Evolutionary conservation across 129 eudicot species (phyloP), one percentile per base, ranked within the genome.

Genomic region (Lonicera japonica): DNA sequence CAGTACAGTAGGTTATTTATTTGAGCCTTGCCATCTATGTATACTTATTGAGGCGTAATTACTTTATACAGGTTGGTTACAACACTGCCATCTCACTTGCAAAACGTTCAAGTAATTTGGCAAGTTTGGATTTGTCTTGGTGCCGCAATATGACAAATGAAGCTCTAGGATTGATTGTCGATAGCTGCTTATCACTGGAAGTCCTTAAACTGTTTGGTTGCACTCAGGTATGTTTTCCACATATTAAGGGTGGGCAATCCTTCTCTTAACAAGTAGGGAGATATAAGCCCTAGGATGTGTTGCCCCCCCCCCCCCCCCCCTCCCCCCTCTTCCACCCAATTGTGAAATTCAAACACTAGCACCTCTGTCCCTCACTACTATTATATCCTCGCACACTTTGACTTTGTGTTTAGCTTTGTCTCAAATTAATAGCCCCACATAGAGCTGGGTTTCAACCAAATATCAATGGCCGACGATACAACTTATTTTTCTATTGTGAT

Each of bases 101-200:
- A 7, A 78, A 73, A 64, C 69, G 82, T 63, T 80, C 91, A 61
- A 78, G 13, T 71, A 76, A 82, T 54, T 66, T 92, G 64, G 63
- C 22, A 11, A 69, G 58, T 63, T 78, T 92, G 81, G 96, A 92
- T 76, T 40, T 92, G 64, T 92, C 99, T 20, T 92, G 86, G 84
- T 92, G 99, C 63, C 91, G 99, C 40, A 76, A 80, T 20, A 72
- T 88, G 77, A 77, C 86, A 11, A 47, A 88, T 65, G 96, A 87
- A 73, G 89, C 88, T n/a, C 38, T 92, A 24, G 99, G 99, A 62
- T 72, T 92, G 78, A 82, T 92, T 74, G 99, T 78, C 19, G 99
- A 92, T 75, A 77, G 83, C 57, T 92, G 96, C 63, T 60, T 41
- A 54, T 85, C 86, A 16, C 74, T 92, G 64, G 67, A 75, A 70